phyloP scores from a whole-genome alignment of 306 rosid species.

The Arachis hypogaea region DNA sequence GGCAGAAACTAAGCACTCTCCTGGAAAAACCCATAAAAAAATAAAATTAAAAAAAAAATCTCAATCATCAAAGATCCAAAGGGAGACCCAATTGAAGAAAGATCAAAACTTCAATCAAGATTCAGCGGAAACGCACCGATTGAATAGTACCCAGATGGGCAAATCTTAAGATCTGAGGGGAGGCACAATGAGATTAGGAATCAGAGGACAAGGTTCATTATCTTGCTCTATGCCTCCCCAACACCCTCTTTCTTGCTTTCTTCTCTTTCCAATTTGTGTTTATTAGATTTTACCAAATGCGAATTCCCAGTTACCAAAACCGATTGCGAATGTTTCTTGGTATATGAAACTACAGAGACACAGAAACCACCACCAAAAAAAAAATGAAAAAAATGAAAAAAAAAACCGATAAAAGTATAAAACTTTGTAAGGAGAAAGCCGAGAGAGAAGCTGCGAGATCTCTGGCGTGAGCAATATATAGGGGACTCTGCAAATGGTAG shows the following conservation, averaged over 20 bases:
- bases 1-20: slow-evolving; percentile 45
- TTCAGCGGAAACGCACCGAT: slow-evolving; percentile 68
- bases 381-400: not conserved
- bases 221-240: slow-evolving; percentile 70
- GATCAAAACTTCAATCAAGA: slow-evolving; percentile 65
- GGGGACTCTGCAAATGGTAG: slow-evolving; percentile 56
- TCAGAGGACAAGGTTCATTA: slow-evolving; percentile 72
- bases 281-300: slow-evolving; percentile 74
- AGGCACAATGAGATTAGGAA: slow-evolving; percentile 75
- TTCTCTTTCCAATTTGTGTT: slow-evolving; percentile 52
- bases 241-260: slow-evolving; percentile 47
- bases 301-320: slow-evolving; percentile 74
- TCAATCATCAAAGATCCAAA: slow-evolving; percentile 65
- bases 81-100: slow-evolving; percentile 43
- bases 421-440: slow-evolving; percentile 57
- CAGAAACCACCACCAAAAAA: slow-evolving; percentile 39
- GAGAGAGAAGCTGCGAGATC: slow-evolving; percentile 56
- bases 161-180: slow-evolving; percentile 96
- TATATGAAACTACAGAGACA: slow-evolving; percentile 46
- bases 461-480: slow-evolving; percentile 70
- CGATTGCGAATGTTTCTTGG: slow-evolving; percentile 50
- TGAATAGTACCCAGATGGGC: slow-evolving; percentile 68
- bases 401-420: not conserved
- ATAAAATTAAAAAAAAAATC: slow-evolving; percentile 38
- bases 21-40: slow-evolving; percentile 51